phyloP scores from a whole-genome alignment of 441 rosid species.

The Gossypium laxum region DNA sequence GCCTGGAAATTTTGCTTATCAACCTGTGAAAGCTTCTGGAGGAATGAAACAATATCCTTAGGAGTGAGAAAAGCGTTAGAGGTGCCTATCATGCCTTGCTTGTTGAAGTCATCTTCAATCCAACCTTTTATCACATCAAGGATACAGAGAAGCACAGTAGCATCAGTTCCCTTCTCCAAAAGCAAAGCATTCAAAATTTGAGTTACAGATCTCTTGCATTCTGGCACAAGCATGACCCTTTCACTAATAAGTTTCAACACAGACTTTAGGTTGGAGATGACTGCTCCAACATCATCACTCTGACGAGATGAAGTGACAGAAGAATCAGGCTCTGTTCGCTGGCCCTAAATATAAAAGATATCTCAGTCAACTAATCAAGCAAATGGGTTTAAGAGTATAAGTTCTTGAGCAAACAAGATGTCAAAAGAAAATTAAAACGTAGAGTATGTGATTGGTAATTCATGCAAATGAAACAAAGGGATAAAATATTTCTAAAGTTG shows the following conservation, averaged over 20 bases:
- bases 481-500: background rate
- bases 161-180: slow-evolving; percentile 83
- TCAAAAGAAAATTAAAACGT: background rate
- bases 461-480: background rate
- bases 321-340: slow-evolving; percentile 73
- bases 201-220: slow-evolving; percentile 71
- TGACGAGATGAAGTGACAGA: slow-evolving; percentile 85
- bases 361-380: slow-evolving; percentile 1
- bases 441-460: background rate
- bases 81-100: slow-evolving; percentile 38
- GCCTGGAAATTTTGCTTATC: slow-evolving; percentile 72
- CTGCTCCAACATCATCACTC: slow-evolving; percentile 74
- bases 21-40: slow-evolving; percentile 83
- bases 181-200: slow-evolving; percentile 70
- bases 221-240: slow-evolving; percentile 71
- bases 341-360: slow-evolving; percentile 37
- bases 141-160: slow-evolving; percentile 79
- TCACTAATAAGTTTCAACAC: slow-evolving; percentile 76
- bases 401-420: background rate
- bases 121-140: slow-evolving; percentile 77
- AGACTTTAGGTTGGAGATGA: slow-evolving; percentile 65
- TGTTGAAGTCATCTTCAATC: slow-evolving; percentile 69
- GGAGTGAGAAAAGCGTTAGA: slow-evolving; percentile 50
- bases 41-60: slow-evolving; percentile 77
- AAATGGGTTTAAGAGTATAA: background rate